phyloP scores from a whole-genome alignment of 2,329 filamentous ascomycete species.

The Fusarium ramigenum region DNA sequence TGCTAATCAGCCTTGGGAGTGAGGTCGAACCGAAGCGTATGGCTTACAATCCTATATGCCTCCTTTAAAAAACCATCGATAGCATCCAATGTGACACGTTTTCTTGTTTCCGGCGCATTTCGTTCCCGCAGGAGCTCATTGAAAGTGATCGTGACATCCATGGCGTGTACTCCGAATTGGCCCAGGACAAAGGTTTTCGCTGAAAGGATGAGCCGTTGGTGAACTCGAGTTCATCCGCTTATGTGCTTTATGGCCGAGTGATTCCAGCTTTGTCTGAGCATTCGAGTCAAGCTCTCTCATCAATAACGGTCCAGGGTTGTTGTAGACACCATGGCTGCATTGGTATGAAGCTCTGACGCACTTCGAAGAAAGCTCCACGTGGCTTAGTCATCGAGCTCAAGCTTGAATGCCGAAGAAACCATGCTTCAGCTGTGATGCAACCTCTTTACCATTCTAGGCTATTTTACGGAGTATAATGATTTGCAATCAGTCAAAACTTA shows the following conservation, averaged over 20 bases:
- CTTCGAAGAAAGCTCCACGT: constrained; percentile 20
- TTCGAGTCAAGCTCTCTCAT: constrained; percentile 18
- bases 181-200: constrained; percentile 5
- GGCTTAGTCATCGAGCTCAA: constrained; percentile 38
- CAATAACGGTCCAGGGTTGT: constrained; percentile 26
- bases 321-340: constrained; percentile 42
- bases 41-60: constrained; percentile 86
- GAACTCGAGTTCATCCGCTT: neutral
- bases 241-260: neutral
- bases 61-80: constrained; percentile 92
- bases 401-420: neutral
- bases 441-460: neutral
- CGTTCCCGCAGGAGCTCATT: constrained; percentile 72
- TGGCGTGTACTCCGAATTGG: constrained; percentile 41
- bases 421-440: neutral
- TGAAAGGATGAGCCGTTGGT: neutral
- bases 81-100: constrained; percentile 56
- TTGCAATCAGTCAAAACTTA: neutral
- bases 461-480: neutral
- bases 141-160: constrained; percentile 75
- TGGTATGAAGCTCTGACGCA: constrained; percentile 37
- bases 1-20: constrained; percentile 26
- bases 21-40: constrained; percentile 24
- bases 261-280: constrained; percentile 14
- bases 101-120: constrained; percentile 57